Evolutionary conservation across 495 filamentous ascomycete species (phyloP).

Genomic region (Sabuloglossum arenarium): DNA sequence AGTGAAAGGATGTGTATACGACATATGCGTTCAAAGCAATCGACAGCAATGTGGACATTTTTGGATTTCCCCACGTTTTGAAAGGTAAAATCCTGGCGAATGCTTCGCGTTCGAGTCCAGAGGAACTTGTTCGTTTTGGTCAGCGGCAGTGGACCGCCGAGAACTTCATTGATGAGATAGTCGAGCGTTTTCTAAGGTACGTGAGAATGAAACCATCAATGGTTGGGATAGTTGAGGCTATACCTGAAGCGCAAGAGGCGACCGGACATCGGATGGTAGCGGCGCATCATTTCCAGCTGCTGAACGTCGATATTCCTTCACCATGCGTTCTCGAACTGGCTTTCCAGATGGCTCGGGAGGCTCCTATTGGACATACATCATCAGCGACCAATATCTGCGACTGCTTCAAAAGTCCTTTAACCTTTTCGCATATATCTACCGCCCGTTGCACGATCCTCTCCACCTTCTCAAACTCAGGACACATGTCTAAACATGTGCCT

Average conservation of each 20-base stretch:
- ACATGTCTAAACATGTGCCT: conserved; percentile 85
- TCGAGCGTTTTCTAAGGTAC: conserved; percentile 36
- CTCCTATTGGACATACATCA: not conserved
- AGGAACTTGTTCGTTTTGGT: conserved; percentile 63
- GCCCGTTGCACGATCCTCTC: conserved; percentile 52
- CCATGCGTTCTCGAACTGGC: conserved; percentile 35
- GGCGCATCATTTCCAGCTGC: conserved; percentile 85
- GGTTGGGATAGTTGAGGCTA: not conserved
- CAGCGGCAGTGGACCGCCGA: conserved; percentile 41
- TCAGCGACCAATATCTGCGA: not conserved
- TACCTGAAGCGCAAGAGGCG: conserved; percentile 44
- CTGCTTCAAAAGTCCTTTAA: conserved; percentile 10
- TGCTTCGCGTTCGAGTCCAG: conserved; percentile 82
- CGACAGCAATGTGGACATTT: conserved; percentile 44
- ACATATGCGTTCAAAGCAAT: conserved; percentile 73
- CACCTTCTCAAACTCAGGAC: conserved; percentile 72
- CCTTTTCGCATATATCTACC: conserved; percentile 41
- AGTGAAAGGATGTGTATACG: conserved; percentile 80
- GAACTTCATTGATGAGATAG: conserved; percentile 60
- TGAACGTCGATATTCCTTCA: conserved; percentile 78
- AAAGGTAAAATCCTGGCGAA: conserved; percentile 87
- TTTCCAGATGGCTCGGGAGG: conserved; percentile 12
- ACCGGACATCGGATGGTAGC: conserved; percentile 79
- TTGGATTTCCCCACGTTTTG: conserved; percentile 49
- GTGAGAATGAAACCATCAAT: conserved; percentile 2